phyloP scores from a whole-genome alignment of 805 yeast species.

The Zygotorulaspora chibaensis region DNA sequence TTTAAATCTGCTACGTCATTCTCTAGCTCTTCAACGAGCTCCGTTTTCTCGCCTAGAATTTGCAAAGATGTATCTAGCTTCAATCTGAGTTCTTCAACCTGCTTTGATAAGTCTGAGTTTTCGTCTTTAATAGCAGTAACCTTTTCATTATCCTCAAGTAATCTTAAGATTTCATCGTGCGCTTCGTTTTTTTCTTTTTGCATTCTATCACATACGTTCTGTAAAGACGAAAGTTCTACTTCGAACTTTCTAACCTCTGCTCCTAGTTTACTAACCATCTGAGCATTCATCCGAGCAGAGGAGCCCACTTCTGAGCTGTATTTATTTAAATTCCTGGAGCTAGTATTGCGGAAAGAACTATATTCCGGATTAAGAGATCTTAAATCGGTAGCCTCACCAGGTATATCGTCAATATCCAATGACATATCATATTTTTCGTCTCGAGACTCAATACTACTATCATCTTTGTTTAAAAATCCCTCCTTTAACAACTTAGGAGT shows the following conservation, averaged over 20 bases:
- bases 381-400: constrained; percentile 29
- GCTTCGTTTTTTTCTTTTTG: constrained; percentile 58
- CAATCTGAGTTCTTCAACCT: constrained; percentile 38
- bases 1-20: constrained; percentile 90
- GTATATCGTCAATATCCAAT: constrained; percentile 18
- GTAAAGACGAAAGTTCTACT: constrained; percentile 62
- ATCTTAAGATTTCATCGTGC: constrained; percentile 59
- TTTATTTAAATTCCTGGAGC: constrained; percentile 9
- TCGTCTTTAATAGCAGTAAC: constrained; percentile 36
- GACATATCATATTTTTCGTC: constrained; percentile 6
- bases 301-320: constrained; percentile 10
- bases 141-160: constrained; percentile 53
- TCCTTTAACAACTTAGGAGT: constrained; percentile 8
- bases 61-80: constrained; percentile 55
- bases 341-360: constrained; percentile 12
- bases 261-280: constrained; percentile 69
- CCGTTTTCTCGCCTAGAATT: constrained; percentile 81
- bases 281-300: constrained; percentile 36
- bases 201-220: constrained; percentile 56
- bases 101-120: constrained; percentile 30
- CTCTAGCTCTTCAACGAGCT: constrained; percentile 73
- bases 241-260: constrained; percentile 75
- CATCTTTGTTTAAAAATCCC: not conserved
- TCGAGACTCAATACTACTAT: constrained; percentile 4
- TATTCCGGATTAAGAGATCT: constrained; percentile 9